Conservation (phyloP, 2,329 filamentous ascomycete genomes). For the Aulographum hederae region DNA sequence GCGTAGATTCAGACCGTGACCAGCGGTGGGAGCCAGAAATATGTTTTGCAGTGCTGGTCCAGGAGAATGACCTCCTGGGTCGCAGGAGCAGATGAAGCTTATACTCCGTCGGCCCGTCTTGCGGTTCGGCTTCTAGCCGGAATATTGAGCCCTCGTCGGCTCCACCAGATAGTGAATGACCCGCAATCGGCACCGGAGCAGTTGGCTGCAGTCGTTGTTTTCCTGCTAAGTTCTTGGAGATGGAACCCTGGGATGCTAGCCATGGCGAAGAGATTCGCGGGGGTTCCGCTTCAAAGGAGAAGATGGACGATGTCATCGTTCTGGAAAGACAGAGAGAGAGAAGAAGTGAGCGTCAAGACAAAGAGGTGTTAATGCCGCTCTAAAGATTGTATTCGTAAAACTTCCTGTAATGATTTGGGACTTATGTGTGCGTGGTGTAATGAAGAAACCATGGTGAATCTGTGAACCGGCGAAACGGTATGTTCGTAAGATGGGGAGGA, state of each 20-base stretch:
- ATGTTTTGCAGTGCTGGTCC: constrained; percentile 42
- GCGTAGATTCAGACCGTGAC: too few relatives aligned
- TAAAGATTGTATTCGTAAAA: too few relatives aligned
- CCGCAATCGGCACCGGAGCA: background rate
- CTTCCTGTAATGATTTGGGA: too few relatives aligned
- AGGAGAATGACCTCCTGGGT: constrained; percentile 54
- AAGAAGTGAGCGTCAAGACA: too few relatives aligned
- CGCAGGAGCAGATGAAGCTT: constrained; percentile 81
- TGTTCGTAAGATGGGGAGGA: too few relatives aligned
- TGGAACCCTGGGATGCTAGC: too few relatives aligned
- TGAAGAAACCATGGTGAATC: too few relatives aligned
- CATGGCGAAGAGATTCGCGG: constrained; percentile 82
- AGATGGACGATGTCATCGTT: constrained; percentile 46
- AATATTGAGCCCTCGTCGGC: constrained; percentile 25
- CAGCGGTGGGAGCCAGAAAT: constrained; percentile 30
- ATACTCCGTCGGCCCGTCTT: constrained; percentile 90
- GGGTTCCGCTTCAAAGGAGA: constrained; percentile 82
- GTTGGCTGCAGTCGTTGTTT: background rate
- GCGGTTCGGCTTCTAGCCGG: constrained; percentile 73
- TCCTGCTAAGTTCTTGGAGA: too few relatives aligned
- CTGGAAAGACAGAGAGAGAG: background rate
- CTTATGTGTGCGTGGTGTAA: too few relatives aligned
- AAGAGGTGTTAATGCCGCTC: too few relatives aligned
- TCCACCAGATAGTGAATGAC: background rate
- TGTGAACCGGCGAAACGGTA: too few relatives aligned